Evolutionary conservation across 2,329 filamentous ascomycete species (phyloP).

Genomic region (Paecilomyces variotii): DNA sequence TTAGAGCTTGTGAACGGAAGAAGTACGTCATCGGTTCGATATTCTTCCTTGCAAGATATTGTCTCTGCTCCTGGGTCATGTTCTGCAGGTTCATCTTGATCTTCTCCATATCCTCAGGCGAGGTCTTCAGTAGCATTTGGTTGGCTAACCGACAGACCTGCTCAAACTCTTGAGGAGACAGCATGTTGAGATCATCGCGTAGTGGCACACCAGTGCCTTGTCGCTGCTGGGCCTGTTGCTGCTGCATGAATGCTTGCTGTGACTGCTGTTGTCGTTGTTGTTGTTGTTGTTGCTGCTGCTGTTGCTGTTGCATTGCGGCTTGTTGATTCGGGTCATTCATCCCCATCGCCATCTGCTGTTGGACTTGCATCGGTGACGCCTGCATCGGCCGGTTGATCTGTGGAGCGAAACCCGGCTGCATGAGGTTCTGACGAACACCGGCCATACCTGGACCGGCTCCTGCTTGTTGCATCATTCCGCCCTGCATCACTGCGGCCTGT

Average conservation of each 20-base stretch:
- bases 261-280: constrained; percentile 17
- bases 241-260: constrained; percentile 17
- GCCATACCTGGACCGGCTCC: constrained; percentile 22
- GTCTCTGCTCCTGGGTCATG: constrained; percentile 41
- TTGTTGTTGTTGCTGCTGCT: constrained; percentile 20
- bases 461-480: constrained; percentile 30
- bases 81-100: constrained; percentile 40
- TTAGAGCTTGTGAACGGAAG: constrained; percentile 43
- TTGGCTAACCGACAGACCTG: constrained; percentile 40
- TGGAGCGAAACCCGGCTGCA: constrained; percentile 39
- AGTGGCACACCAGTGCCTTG: constrained; percentile 17
- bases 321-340: constrained; percentile 27
- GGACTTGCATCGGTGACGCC: constrained; percentile 38
- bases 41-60: constrained; percentile 36
- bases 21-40: constrained; percentile 45
- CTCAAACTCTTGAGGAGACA: constrained; percentile 35
- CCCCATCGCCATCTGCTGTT: constrained; percentile 29
- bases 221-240: constrained; percentile 25
- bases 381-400: constrained; percentile 46
- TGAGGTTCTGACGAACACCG: constrained; percentile 31
- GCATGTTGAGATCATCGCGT: constrained; percentile 25
- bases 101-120: constrained; percentile 39
- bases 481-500: constrained; percentile 34
- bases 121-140: constrained; percentile 38
- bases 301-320: constrained; percentile 25